Base-by-base conservation (phyloP, 2,329 filamentous ascomycete genomes). In the Pseudocercospora fijiensis region DNA sequence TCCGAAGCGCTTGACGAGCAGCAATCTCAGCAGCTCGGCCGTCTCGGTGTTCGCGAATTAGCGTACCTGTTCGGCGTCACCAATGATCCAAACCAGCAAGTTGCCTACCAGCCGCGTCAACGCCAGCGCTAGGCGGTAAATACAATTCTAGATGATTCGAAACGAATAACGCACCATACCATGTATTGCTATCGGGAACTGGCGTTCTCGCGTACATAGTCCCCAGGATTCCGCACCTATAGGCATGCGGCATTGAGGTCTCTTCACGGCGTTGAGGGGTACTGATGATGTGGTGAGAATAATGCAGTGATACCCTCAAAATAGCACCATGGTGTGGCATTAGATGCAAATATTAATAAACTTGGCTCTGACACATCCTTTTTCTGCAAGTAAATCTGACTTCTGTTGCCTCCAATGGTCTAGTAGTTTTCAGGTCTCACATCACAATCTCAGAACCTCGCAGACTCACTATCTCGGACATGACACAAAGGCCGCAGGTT, bases 1-100 rank as follows among this genome's bases (percentile, higher is more conserved):
- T 88, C 91, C 65, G 84, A 86, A 9, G 93, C 92, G 0, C 83
- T 97, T 22, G 90, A 95, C 71, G 91, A 96, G 77, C 84, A 85
- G 26, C 89, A 87, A 43, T 84, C 84, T 33, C 85, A 85, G 72
- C 85, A 82, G 64, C 81, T 96, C 58, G 86, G 86, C 7, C 83
- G 90, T 45, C 81, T 96, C 11, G 85, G 83, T 60, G 79, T 83
- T 1, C 80, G 81, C 33, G 90, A 96, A 70, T 81, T 96, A 52
- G 85, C 83, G 45, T 92, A 85, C 71, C 80, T 96, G 64, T 91
- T 94, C 73, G 85, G 75, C 13, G 71, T 76, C 41, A 75, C 73
- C 4, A 27, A 59, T 26, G 68, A 72, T 45, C 68, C 71, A 2
- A 60, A 62, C 9, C 68, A 74, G 59, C 43, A 33, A 27, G 64